Evolutionary conservation across 257 asterid species (phyloP).

Genomic region (Solanum medicagineum): DNA sequence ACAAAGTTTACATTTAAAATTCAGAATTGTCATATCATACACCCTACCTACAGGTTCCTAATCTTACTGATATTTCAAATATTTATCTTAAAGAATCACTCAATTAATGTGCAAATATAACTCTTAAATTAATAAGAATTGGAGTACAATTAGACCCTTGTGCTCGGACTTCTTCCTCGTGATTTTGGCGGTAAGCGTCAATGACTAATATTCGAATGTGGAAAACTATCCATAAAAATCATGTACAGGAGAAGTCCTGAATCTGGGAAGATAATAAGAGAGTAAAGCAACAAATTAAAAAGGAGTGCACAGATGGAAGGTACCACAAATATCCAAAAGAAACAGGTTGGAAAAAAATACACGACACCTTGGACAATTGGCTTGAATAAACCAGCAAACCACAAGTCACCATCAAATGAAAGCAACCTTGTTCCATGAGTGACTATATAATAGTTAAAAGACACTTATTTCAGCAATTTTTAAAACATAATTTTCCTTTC

Average conservation of each 20-base stretch:
- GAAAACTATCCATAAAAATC: too few species aligned
- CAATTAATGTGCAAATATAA: too few species aligned
- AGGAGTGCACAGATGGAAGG: not conserved
- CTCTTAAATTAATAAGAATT: too few species aligned
- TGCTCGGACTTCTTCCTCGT: too few species aligned
- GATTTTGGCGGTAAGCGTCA: too few species aligned
- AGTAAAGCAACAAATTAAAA: not conserved
- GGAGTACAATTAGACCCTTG: too few species aligned
- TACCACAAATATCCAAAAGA: not conserved
- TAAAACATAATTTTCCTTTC: not conserved
- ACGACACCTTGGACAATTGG: not conserved
- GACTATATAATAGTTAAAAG: conserved; percentile 13
- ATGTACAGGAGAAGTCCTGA: not conserved
- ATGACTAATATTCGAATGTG: too few species aligned
- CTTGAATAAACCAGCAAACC: conserved; percentile 6
- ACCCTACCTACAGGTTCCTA: not conserved
- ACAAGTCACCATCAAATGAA: conserved; percentile 11
- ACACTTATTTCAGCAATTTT: conserved; percentile 5
- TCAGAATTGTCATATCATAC: not conserved
- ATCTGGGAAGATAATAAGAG: not conserved
- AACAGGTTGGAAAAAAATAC: not conserved
- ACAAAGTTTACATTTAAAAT: not conserved
- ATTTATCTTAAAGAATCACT: too few species aligned
- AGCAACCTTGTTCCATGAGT: conserved; percentile 7
- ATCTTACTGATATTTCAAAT: not conserved